Evolutionary conservation across 306 rosid species (phyloP), one percentile per base, ranked within the genome.

Genomic region (Vigna nakashimae): DNA sequence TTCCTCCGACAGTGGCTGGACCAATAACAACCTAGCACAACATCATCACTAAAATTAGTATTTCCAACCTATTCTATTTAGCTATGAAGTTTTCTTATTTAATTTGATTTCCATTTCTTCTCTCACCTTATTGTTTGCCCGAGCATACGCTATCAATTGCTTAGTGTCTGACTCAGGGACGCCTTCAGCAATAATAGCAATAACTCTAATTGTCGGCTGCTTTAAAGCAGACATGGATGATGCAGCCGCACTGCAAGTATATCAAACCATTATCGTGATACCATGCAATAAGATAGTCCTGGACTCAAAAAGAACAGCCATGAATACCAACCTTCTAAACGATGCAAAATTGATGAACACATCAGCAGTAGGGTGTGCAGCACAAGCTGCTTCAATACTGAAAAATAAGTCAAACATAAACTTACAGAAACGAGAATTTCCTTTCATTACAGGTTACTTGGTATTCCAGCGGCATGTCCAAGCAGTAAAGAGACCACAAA

Each of bases 1-100:
- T 88, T 65, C 98, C 98, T 82, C 98, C 98, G 76, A 93, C 97
- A 22, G 98, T 93, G 58, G 98, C 98, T 58, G 97, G 98, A 77
- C 98, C 98, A 83, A 93, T 85, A 74, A 93, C 90, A 82, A 93
- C 94, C 98, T 93, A 85, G 79, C 73, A 78, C 60, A 32, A 16
- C 77, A 80, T 56, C 43, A 66, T 43, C 66, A 82, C 32, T 38
- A 55, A 40, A 74, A 50, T 85, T 72, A 80, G 83, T 32, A 53
- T 62, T 50, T 13, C 66, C 50, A 10, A 48, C 28, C 26, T 66
- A 81, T 50, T 75, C 34, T 70, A 22, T 43, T 80, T 26, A 11
- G 30, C 75, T 52, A 66, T 65, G 34, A 42, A 56, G 67, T 58
- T 56, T 32, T 59, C 80, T 78, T 63, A 20, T 26, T 76, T 62